Evolutionary conservation across 83 land plant species (phyloP), one percentile per base, ranked within the genome.

Genomic region (Larix sibirica): DNA sequence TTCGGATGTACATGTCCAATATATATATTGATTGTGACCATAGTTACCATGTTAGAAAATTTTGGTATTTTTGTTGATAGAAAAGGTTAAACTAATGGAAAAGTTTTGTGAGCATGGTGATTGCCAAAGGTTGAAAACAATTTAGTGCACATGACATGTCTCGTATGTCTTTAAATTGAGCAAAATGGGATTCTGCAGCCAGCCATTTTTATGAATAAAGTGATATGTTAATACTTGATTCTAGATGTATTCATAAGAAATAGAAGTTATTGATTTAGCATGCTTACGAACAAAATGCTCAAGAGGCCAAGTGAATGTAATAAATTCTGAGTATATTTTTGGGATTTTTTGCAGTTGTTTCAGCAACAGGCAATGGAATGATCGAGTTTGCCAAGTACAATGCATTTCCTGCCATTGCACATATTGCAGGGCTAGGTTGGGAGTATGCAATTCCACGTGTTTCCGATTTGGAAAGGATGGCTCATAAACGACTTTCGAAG

Each of bases 261-360:
- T 16, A 33, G 54, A 47, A 47, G 33, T 20, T 4, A 20, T 40
- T 69, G 7, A 69, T 4, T 69, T 69, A 0, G 42, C 28, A 68
- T 14, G 40, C 6, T 31, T 68, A 17, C 6, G 2, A 33, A 40
- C 38, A 31, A 20, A 6, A 69, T 17, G 73, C 38, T 69, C 18
- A 9, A 69, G 5, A 33, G 33, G 42, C 44, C 42, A 16, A 33
- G 42, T 16, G n/a, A 36, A 8, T 3, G 44, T n/a, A 69, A 31
- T 36, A 20, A 69, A 36, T 69, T 69, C 73, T 69, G 44, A 33
- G 73, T 36, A 31, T 36, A 2, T 69, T 24, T 16, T 69, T 69
- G 38, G 33, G 33, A 50, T 69, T 42, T 70, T 73, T 73, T 73
- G 40, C 77, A 73, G 56, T 50, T 73, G 77, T 73, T 73, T 73